Evolutionary conservation across 163 green algal species (phyloP).

Genomic region (Scenedesmus sp.): DNA sequence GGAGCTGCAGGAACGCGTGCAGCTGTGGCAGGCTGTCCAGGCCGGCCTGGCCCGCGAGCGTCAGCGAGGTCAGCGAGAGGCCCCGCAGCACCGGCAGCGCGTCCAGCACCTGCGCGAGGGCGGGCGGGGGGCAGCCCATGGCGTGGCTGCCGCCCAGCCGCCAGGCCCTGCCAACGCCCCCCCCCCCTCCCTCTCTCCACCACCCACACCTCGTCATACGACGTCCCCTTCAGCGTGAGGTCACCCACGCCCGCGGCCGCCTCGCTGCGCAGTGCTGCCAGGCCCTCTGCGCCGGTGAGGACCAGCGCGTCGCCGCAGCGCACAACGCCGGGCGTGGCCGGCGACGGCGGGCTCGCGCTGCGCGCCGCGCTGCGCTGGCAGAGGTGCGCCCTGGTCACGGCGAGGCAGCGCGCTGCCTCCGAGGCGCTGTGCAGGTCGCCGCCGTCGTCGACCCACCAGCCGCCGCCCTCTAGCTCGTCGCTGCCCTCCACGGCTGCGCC

Average conservation of each 20-base stretch:
- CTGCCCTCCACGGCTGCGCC: too few relatives aligned
- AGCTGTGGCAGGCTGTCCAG: constrained; percentile 37
- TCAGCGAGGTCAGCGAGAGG: constrained; percentile 1
- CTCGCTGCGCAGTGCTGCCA: constrained; percentile 4
- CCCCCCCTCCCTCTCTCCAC: too few relatives aligned
- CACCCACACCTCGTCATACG: neutral
- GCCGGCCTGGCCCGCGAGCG: neutral
- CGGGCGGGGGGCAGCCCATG: neutral
- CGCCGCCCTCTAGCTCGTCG: too few relatives aligned
- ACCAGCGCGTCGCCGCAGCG: neutral
- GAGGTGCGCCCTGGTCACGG: too few relatives aligned
- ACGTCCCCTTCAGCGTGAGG: constrained; percentile 8
- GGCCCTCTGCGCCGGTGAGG: neutral
- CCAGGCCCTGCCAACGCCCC: neutral
- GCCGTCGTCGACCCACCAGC: too few relatives aligned
- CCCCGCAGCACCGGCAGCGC: neutral
- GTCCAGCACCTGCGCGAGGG: constrained; percentile 16
- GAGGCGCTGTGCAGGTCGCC: too few relatives aligned
- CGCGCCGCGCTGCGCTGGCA: too few relatives aligned
- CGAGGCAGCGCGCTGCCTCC: too few relatives aligned
- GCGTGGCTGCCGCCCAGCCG: neutral
- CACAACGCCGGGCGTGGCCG: neutral
- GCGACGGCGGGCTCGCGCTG: too few relatives aligned
- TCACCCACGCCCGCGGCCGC: constrained; percentile 3
- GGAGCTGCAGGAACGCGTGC: constrained; percentile 32